Evolutionary conservation across 352 stramenopile genomes (phyloP), one percentile per base, ranked within the genome.

Genomic region (Phytophthora aleatoria): DNA sequence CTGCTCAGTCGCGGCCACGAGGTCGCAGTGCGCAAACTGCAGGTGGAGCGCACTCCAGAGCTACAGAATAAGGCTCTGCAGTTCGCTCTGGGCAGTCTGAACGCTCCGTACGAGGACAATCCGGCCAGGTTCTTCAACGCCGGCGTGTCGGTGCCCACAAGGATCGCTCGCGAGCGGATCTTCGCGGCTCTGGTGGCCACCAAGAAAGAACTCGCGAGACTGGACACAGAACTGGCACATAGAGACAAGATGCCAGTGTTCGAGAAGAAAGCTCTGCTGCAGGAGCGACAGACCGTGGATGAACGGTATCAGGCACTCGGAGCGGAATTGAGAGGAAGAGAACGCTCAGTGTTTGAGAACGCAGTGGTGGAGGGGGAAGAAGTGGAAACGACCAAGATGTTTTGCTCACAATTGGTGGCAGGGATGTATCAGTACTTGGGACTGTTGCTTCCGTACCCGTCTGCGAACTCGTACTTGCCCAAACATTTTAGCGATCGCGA

Each of bases 281-380:
- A 73, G 3, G 85, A 88, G 48, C 70, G 75, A 35, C 68, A 85
- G 15, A 55, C 54, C 0, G 81, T 90, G 16, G 63, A 82, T 51
- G 71, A 72, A 41, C 60, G 74, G 53, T 92, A 94, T 55, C 79
- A 90, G 5, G 64, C 66, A 13, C 61, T 95, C 2, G 83, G 85
- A 6, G 67, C 66, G 2, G 61, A 89, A 49, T 73, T 95, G 24
- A 74, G 78, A 52, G 63, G 78, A 41, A 89, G 66, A 8, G 85
- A 91, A 59, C 82, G 85, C 10, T 94, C 85, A 2, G 69, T 94
- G 12, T 96, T 94, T 61, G 86, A 94, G 71, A 96, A 95, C 62
- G 81, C 87, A 27, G 71, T 85, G 24, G 74, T 87, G 30, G 65
- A 74, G 54, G 64, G 56, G 15, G 47, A 53, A 54, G 54, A 56